Evolutionary conservation across 148 eudicot genomes (phyloP).

Genomic region (Dysphania ambrosioides): DNA sequence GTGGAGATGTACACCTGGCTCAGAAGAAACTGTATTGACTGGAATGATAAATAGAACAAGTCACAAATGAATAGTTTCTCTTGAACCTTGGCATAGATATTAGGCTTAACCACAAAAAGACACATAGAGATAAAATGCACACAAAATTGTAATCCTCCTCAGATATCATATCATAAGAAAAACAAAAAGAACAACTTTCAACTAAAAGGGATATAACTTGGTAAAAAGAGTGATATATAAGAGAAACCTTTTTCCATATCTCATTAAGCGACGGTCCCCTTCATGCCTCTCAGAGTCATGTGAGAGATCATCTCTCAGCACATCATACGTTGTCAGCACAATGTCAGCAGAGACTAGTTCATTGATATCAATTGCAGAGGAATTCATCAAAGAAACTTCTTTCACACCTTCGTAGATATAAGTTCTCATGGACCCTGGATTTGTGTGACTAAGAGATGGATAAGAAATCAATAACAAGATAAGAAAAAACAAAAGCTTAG

Average conservation of each 20-base stretch:
- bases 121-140: neutral
- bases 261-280: conserved; percentile 87
- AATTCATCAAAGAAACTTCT: conserved; percentile 49
- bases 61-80: neutral
- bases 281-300: conserved; percentile 96
- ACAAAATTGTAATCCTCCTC: neutral
- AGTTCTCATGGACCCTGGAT: conserved; percentile 72
- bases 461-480: conserved; percentile 11
- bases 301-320: conserved; percentile 78
- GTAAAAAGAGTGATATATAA: neutral
- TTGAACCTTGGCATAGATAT: neutral
- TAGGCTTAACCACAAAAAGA: neutral
- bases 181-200: neutral
- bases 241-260: conserved; percentile 77
- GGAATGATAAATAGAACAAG: neutral
- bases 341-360: conserved; percentile 77
- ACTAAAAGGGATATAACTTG: neutral
- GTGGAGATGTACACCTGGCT: neutral
- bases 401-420: conserved; percentile 84
- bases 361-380: conserved; percentile 39
- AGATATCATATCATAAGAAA: neutral
- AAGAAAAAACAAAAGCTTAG: neutral
- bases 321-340: conserved; percentile 91
- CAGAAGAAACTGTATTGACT: neutral
- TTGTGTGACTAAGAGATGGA: conserved; percentile 67